phyloP scores from a whole-genome alignment of 2,329 filamentous ascomycete genomes.

The Huntiella abstrusa region DNA sequence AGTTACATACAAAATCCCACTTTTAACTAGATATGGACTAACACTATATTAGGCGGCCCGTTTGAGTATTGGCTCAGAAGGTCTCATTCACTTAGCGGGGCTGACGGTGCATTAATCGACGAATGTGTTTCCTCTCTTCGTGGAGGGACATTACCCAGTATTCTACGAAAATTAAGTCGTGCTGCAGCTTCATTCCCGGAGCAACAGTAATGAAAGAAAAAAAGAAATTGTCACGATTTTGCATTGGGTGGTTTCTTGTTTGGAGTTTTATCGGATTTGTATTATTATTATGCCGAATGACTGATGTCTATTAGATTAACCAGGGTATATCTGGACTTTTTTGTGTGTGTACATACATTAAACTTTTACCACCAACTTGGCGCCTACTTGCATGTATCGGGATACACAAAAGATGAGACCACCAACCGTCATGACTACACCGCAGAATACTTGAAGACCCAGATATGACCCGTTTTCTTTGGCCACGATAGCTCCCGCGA shows the following conservation, averaged over 20 bases:
- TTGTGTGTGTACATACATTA: constrained; percentile 11
- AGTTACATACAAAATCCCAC: constrained; percentile 13
- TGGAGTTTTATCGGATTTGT: too few species aligned
- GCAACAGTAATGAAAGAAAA: constrained; percentile 4
- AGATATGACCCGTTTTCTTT: constrained; percentile 33
- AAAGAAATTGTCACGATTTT: background rate
- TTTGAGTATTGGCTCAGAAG: constrained; percentile 29
- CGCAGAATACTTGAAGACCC: constrained; percentile 47
- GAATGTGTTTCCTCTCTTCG: constrained; percentile 20
- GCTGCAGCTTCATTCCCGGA: constrained; percentile 19
- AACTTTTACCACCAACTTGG: constrained; percentile 18
- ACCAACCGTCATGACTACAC: constrained; percentile 26
- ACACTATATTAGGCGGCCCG: constrained; percentile 19
- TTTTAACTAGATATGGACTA: constrained; percentile 1
- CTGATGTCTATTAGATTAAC: background rate
- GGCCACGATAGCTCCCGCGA: constrained; percentile 42
- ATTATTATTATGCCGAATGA: background rate
- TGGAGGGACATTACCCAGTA: constrained; percentile 20
- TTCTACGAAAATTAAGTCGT: constrained; percentile 19
- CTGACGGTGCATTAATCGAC: constrained; percentile 19
- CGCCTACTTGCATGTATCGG: constrained; percentile 20
- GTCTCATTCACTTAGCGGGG: constrained; percentile 21
- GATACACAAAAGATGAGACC: constrained; percentile 17
- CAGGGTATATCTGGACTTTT: too few species aligned
- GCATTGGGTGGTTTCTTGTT: background rate